These are phyloP conservation scores for Brassica cretica DNA, from an alignment of 345 rosid genomes.

Conservation along the genomic window DNA sequence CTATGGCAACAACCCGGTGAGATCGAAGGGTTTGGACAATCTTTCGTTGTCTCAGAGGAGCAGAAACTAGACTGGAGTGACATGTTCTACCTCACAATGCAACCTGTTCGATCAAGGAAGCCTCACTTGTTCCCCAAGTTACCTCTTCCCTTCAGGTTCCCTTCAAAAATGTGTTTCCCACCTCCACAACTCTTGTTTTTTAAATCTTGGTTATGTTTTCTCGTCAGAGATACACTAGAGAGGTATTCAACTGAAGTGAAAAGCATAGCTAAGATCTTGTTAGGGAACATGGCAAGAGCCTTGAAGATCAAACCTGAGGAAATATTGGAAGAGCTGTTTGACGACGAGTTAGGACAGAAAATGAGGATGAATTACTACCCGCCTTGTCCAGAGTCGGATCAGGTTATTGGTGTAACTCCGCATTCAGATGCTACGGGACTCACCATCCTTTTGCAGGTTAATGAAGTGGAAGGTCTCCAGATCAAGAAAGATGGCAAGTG, in stretches of 20 bases:
- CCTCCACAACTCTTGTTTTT: neutral
- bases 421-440: slow-evolving; percentile 53
- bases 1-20: slow-evolving; percentile 22
- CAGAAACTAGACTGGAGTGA: slow-evolving; percentile 39
- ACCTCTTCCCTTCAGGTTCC: slow-evolving; percentile 8
- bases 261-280: slow-evolving; percentile 36
- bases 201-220: neutral
- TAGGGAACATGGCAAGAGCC: slow-evolving; percentile 43
- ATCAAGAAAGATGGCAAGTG: slow-evolving; percentile 47
- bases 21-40: slow-evolving; percentile 35
- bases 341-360: slow-evolving; percentile 40
- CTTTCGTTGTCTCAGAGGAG: slow-evolving; percentile 29
- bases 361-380: slow-evolving; percentile 45
- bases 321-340: slow-evolving; percentile 31
- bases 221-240: slow-evolving; percentile 46
- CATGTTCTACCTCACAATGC: slow-evolving; percentile 23
- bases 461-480: slow-evolving; percentile 54
- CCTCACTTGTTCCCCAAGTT: slow-evolving; percentile 24
- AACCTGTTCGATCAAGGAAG: slow-evolving; percentile 18
- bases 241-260: slow-evolving; percentile 41
- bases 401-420: slow-evolving; percentile 41
- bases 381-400: slow-evolving; percentile 50
- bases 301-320: slow-evolving; percentile 53
- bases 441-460: slow-evolving; percentile 50
- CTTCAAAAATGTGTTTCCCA: neutral